Conservation (phyloP, 2,329 filamentous ascomycete genomes). For the Bipolaris sorokiniana region DNA sequence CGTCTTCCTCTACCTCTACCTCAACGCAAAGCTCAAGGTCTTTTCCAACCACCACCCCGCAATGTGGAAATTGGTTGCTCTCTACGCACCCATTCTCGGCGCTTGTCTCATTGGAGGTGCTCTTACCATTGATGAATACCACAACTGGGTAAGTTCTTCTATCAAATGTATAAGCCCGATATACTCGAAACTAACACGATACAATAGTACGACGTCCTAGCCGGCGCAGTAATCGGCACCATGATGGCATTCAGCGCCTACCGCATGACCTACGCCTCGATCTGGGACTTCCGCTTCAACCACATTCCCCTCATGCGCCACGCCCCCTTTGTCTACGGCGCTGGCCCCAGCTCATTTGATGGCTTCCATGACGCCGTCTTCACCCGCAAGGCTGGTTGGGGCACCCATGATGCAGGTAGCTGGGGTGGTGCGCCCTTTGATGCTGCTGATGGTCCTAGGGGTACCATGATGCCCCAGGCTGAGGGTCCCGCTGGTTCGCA, state of each 20-base stretch:
- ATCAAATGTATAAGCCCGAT: too few relatives aligned
- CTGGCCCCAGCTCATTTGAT: conserved; percentile 46
- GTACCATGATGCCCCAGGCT: conserved; percentile 39
- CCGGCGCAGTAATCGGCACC: conserved; percentile 69
- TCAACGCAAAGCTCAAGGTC: conserved; percentile 80
- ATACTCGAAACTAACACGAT: background rate
- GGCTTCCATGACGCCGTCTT: conserved; percentile 62
- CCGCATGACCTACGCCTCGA: conserved; percentile 69
- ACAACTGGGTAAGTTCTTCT: conserved; percentile 56
- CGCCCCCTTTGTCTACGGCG: conserved; percentile 61
- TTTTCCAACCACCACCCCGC: conserved; percentile 74
- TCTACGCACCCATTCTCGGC: conserved; percentile 70
- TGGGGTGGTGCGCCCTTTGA: conserved; percentile 53
- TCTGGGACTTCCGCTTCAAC: conserved; percentile 73
- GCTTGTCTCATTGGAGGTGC: conserved; percentile 72
- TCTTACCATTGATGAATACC: conserved; percentile 73
- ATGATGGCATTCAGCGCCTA: conserved; percentile 69
- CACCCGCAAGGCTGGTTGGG: conserved; percentile 68
- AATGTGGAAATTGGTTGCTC: conserved; percentile 73
- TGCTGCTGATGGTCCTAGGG: conserved; percentile 47
- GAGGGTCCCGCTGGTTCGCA: conserved; percentile 40
- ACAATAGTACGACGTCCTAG: conserved; percentile 71
- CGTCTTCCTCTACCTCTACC: conserved; percentile 72
- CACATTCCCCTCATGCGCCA: conserved; percentile 69
- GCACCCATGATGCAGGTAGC: conserved; percentile 50